Evolutionary conservation across 768 basidiomycete species (phyloP).

Genomic region (Hericium erinaceus): DNA sequence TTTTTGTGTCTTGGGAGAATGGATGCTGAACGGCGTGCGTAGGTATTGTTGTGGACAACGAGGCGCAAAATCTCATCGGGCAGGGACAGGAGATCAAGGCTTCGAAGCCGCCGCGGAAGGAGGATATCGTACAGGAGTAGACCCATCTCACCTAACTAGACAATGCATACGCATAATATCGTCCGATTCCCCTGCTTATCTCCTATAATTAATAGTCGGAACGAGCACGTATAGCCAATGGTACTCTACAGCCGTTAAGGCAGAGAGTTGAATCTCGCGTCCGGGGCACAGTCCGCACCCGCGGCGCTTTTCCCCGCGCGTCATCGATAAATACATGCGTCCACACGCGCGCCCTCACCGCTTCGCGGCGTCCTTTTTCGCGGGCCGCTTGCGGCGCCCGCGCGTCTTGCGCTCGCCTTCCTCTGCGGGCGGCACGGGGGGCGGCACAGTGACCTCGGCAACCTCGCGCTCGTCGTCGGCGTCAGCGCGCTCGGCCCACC

Average conservation of each 20-base stretch:
- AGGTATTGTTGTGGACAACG: constrained; percentile 82
- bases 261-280: too few species aligned
- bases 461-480: constrained; percentile 37
- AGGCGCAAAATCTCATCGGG: constrained; percentile 72
- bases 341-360: background rate
- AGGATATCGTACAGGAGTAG: constrained; percentile 82
- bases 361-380: background rate
- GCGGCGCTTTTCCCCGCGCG: too few species aligned
- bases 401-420: background rate
- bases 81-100: constrained; percentile 72
- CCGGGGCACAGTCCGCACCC: too few species aligned
- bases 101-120: constrained; percentile 70
- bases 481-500: constrained; percentile 76
- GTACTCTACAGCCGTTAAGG: too few species aligned
- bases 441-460: background rate
- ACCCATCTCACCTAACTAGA: background rate
- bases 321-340: too few species aligned
- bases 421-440: background rate
- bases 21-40: constrained; percentile 1
- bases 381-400: background rate
- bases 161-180: too few species aligned
- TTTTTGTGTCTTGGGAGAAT: background rate
- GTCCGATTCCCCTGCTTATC: too few species aligned
- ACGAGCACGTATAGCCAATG: too few species aligned
- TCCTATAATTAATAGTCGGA: too few species aligned